Conservation (phyloP, 164 flowering plant species). For the Cinnamomum chago region DNA sequence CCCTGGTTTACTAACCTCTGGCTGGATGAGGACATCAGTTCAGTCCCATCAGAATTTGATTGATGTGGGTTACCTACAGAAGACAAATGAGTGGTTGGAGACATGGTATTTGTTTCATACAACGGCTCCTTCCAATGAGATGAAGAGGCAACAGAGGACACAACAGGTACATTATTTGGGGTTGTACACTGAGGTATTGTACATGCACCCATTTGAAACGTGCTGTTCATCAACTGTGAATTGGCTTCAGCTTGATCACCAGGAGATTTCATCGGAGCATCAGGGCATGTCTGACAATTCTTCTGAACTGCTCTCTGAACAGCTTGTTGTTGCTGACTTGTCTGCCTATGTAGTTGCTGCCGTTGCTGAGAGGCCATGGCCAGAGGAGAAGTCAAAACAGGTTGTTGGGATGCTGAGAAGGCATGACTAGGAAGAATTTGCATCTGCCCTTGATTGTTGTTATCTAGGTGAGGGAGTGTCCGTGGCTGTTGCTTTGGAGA, state of each 20-base stretch:
- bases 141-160: slow-evolving; percentile 29
- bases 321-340: slow-evolving; percentile 32
- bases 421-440: slow-evolving; percentile 23
- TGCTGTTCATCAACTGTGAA: slow-evolving; percentile 26
- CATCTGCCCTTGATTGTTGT: slow-evolving; percentile 43
- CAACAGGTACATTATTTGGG: slow-evolving; percentile 29
- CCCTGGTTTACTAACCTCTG: slow-evolving; percentile 37
- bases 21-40: slow-evolving; percentile 24
- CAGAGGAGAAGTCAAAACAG: slow-evolving; percentile 26
- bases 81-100: slow-evolving; percentile 31
- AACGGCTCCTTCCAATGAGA: slow-evolving; percentile 47
- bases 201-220: slow-evolving; percentile 24
- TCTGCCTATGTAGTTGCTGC: slow-evolving; percentile 28
- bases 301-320: slow-evolving; percentile 48
- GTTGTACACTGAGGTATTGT: slow-evolving; percentile 31
- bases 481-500: slow-evolving; percentile 41
- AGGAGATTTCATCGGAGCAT: slow-evolving; percentile 27
- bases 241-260: slow-evolving; percentile 34
- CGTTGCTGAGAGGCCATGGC: slow-evolving; percentile 11
- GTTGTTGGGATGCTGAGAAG: slow-evolving; percentile 33
- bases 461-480: slow-evolving; percentile 43
- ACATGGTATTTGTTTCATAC: slow-evolving; percentile 31
- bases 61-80: slow-evolving; percentile 27
- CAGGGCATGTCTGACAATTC: slow-evolving; percentile 40
- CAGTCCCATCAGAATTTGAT: slow-evolving; percentile 24